phyloP scores from a whole-genome alignment of 225 moss, liverwort and hornwort species.

The Pseudoscleropodium purum region DNA sequence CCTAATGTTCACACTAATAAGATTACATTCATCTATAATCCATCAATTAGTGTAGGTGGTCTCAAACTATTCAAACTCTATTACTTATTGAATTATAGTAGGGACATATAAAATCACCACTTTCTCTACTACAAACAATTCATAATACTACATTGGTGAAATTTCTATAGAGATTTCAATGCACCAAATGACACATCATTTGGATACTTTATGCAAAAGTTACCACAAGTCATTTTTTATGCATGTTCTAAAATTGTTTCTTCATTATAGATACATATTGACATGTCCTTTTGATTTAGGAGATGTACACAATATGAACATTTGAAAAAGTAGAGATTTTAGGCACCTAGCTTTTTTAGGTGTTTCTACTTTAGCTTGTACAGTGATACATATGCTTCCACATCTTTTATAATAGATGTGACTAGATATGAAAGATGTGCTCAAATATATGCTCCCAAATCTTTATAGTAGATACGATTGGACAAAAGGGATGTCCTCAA shows the following conservation, averaged over 20 bases:
- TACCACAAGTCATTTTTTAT: background rate
- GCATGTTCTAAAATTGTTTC: background rate
- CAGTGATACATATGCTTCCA: accelerated
- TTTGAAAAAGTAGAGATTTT: background rate
- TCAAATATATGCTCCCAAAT: background rate
- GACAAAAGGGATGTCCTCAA: background rate
- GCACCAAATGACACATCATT: background rate
- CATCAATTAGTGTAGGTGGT: background rate
- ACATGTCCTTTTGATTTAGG: background rate
- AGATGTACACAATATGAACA: background rate
- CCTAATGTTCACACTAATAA: too few relatives aligned
- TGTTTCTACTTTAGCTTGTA: accelerated
- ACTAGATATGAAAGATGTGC: accelerated
- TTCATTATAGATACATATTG: background rate
- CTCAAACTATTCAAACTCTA: background rate
- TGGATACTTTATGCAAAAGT: background rate
- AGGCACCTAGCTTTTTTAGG: background rate
- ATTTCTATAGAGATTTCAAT: background rate
- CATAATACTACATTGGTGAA: background rate
- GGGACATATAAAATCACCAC: accelerated
- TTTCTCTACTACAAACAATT: background rate
- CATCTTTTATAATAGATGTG: background rate
- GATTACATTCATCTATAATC: background rate
- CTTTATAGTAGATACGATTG: background rate
- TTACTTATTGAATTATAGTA: accelerated